phyloP scores from a whole-genome alignment of 2,329 filamentous ascomycete species.

The Ceratocystis lukuohia region DNA sequence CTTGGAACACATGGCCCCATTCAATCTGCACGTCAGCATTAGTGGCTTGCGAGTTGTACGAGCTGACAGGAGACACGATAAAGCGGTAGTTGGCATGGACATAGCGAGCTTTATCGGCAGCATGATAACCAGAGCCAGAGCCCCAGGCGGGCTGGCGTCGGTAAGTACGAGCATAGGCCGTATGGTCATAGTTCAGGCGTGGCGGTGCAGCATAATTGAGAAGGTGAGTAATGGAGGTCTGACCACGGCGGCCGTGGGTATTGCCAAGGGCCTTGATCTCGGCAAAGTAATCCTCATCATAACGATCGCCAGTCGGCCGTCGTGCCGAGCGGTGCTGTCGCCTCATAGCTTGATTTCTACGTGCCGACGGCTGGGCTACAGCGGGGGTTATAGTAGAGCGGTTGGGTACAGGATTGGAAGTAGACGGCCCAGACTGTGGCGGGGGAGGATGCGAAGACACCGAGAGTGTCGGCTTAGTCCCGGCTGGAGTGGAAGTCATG shows the following conservation, averaged over 20 bases:
- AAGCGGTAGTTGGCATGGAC: conserved; percentile 97
- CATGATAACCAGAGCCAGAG: conserved; percentile 76
- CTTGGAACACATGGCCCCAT: conserved; percentile 81
- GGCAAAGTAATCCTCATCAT: conserved; percentile 70
- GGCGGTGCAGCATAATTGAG: conserved; percentile 81
- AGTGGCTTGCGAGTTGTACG: conserved; percentile 65
- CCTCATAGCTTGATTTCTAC: conserved; percentile 62
- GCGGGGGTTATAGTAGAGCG: background rate
- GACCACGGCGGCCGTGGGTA: conserved; percentile 62
- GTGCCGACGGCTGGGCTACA: conserved; percentile 35
- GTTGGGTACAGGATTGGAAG: background rate
- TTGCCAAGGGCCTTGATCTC: conserved; percentile 54
- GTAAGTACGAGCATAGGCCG: conserved; percentile 41
- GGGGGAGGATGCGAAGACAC: background rate
- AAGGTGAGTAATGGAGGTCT: conserved; percentile 92
- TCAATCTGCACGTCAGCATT: conserved; percentile 84
- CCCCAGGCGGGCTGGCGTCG: conserved; percentile 70
- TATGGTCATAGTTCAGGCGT: conserved; percentile 44
- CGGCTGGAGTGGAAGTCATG: background rate
- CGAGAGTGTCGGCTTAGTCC: background rate
- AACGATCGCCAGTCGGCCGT: conserved; percentile 41
- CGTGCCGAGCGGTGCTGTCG: conserved; percentile 77
- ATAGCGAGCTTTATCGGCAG: conserved; percentile 77
- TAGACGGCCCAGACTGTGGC: background rate
- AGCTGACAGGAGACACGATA: conserved; percentile 69